These are phyloP conservation scores for Pseudocercospora crystallina DNA, from an alignment of 2,329 filamentous ascomycete genomes.

Conservation along the genomic window DNA sequence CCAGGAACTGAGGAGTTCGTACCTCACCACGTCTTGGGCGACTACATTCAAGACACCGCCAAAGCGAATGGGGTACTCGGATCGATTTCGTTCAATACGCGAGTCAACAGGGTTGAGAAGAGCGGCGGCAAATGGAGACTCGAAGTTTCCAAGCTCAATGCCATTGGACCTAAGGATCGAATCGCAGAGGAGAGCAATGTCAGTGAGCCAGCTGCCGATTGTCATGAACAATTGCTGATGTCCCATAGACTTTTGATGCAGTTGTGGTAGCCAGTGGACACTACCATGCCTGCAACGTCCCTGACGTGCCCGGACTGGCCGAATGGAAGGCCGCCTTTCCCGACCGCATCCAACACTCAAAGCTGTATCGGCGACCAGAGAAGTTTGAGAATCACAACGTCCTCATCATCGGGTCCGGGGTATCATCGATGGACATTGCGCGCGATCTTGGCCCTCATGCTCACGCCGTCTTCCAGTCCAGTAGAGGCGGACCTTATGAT, in stretches of 20 bases:
- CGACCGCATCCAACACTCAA: slow-evolving; percentile 51
- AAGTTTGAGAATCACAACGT: slow-evolving; percentile 57
- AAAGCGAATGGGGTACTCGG: slow-evolving; percentile 50
- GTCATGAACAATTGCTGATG: neutral
- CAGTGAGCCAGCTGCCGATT: neutral
- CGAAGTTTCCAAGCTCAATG: slow-evolving; percentile 34
- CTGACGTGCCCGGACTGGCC: slow-evolving; percentile 49
- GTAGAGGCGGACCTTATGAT: slow-evolving; percentile 62
- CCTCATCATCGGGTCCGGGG: slow-evolving; percentile 56
- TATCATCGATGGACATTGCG: slow-evolving; percentile 57
- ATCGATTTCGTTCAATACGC: slow-evolving; percentile 56
- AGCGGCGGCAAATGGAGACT: slow-evolving; percentile 52
- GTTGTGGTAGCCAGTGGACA: slow-evolving; percentile 57
- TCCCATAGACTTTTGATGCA: slow-evolving; percentile 46
- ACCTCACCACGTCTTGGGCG: slow-evolving; percentile 55
- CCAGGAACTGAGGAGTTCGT: slow-evolving; percentile 60
- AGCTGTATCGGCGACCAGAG: slow-evolving; percentile 49
- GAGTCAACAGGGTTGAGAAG: slow-evolving; percentile 57
- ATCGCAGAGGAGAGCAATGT: too few species aligned
- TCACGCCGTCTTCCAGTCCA: slow-evolving; percentile 54
- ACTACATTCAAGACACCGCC: slow-evolving; percentile 64
- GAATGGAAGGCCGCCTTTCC: slow-evolving; percentile 50
- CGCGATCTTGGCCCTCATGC: slow-evolving; percentile 51
- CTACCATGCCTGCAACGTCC: slow-evolving; percentile 53
- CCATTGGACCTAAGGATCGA: too few species aligned